Evolutionary conservation across 345 rosid species (phyloP), one percentile per base, ranked within the genome.

Genomic region (Lepidium africanum): DNA sequence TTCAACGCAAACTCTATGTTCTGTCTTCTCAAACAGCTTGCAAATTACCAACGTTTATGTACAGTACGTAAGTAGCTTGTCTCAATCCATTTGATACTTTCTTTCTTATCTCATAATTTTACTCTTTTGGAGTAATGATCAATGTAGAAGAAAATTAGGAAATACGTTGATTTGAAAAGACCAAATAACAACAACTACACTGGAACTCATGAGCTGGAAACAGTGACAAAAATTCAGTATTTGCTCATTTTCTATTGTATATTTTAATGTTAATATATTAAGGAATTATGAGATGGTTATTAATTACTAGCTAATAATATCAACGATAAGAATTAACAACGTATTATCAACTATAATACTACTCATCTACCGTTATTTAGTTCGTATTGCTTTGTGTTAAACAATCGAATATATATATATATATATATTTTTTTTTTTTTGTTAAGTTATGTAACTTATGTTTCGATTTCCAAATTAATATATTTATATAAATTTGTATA

Each of bases 1-100:
- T 21, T 21, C 23, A 21, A 21, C 23, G 1, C 57, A 69, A 69
- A 59, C 40, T 15, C 59, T 40, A 60, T 37, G 74, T 60, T 30
- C 17, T 60, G 53, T 70, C 67, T 70, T 60, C 52, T 70, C 67
- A 69, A 59, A 69, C 51, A 59, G 27, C 55, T 25, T 25, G 36
- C 27, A 53, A 51, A 53, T 47, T 36, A 36, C 56, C 16, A 35
- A 17, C 43, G 25, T 47, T 14, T 46, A 46, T 17, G 14, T 50
- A 50, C 38, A 38, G 59, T 19, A 19, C 32, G 32, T 27, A 21
- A 14, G 51, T 47, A 48, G 19, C 35, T 25, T 39, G 32, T 51
- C 50, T 39, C 40, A 25, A n/a, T 64, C 43, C 59, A 10, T 50
- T 46, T 64, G 15, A 39, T 17, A 32, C 12, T 15, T 4, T 65